phyloP scores from a whole-genome alignment of 2,329 filamentous ascomycete genomes.

The Fusarium bactridioides region DNA sequence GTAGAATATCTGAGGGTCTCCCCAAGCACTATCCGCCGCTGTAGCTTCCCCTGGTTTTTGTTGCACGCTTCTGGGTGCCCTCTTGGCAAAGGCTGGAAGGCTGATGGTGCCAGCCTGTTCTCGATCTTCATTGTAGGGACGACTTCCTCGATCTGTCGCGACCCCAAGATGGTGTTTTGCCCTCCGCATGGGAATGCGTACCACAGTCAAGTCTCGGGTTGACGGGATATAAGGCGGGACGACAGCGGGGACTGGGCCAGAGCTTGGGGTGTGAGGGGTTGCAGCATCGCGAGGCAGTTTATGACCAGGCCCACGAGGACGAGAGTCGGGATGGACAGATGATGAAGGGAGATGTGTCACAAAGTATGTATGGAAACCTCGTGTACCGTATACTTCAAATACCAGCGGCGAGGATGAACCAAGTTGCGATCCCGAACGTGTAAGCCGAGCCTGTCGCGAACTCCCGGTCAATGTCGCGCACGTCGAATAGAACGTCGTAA shows the following conservation, averaged over 20 bases:
- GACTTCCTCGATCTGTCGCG: constrained; percentile 78
- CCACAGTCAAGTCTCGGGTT: constrained; percentile 84
- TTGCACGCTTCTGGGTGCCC: constrained; percentile 71
- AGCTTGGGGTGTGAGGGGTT: constrained; percentile 72
- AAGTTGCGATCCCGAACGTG: constrained; percentile 4
- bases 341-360: constrained; percentile 94
- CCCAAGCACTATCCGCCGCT: constrained; percentile 77
- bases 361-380: constrained; percentile 92
- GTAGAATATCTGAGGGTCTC: constrained; percentile 96
- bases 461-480: constrained; percentile 14
- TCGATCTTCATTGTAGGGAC: constrained; percentile 91
- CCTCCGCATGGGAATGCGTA: constrained; percentile 89
- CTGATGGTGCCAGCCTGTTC: constrained; percentile 95
- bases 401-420: constrained; percentile 4
- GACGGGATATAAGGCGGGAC: constrained; percentile 64
- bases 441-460: constrained; percentile 16
- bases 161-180: constrained; percentile 97
- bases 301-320: constrained; percentile 73
- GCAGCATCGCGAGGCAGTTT: constrained; percentile 88
- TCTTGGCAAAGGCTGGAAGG: constrained; percentile 89
- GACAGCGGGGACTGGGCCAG: constrained; percentile 64
- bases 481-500: background rate
- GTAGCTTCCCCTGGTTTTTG: constrained; percentile 67
- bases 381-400: constrained; percentile 43
- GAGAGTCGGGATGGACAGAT: constrained; percentile 87